A percentile compares a stretch with the other conserved stretches of the same genome.
Evolutionary conservation across 164 flowering plant genomes (phyloP).

Genomic region (Tinospora cordifolia): DNA sequence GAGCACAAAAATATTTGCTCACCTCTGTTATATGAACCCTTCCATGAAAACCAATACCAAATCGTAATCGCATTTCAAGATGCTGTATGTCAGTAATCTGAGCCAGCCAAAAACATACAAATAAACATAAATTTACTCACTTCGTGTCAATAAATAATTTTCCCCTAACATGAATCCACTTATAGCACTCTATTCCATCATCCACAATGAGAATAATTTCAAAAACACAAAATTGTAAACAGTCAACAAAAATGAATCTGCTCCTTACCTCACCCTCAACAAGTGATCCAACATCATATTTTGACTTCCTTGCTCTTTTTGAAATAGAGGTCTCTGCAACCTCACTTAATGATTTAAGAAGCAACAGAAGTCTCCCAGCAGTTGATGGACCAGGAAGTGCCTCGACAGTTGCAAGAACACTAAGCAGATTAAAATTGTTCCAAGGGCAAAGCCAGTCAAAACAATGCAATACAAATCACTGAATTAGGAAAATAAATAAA

Average conservation of each 20-base stretch:
- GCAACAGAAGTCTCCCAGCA: slow-evolving; percentile 65
- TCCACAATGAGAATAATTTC: not conserved
- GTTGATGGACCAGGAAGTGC: slow-evolving; percentile 61
- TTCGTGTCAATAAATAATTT: not conserved
- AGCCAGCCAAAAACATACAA: not conserved
- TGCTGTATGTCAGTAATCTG: slow-evolving; percentile 79
- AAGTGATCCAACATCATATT: slow-evolving; percentile 58
- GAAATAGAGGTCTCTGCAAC: slow-evolving; percentile 48
- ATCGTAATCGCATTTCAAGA: slow-evolving; percentile 67
- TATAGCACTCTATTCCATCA: too few relatives aligned
- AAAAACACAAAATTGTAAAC: not conserved
- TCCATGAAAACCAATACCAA: slow-evolving; percentile 70
- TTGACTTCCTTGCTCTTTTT: slow-evolving; percentile 67
- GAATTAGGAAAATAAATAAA: not conserved
- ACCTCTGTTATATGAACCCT: slow-evolving; percentile 94
- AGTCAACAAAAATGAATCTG: not conserved
- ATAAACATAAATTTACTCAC: not conserved
- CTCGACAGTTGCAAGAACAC: slow-evolving; percentile 65
- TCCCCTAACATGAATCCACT: too few relatives aligned
- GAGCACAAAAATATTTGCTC: not conserved
- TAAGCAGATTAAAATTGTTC: slow-evolving; percentile 23
- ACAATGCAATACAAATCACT: not conserved
- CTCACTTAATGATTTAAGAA: slow-evolving; percentile 56
- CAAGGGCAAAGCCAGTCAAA: not conserved
- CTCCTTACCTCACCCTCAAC: slow-evolving; percentile 80